Conservation (phyloP, 176 grass and related monocot genomes). For the Avena insularis region DNA sequence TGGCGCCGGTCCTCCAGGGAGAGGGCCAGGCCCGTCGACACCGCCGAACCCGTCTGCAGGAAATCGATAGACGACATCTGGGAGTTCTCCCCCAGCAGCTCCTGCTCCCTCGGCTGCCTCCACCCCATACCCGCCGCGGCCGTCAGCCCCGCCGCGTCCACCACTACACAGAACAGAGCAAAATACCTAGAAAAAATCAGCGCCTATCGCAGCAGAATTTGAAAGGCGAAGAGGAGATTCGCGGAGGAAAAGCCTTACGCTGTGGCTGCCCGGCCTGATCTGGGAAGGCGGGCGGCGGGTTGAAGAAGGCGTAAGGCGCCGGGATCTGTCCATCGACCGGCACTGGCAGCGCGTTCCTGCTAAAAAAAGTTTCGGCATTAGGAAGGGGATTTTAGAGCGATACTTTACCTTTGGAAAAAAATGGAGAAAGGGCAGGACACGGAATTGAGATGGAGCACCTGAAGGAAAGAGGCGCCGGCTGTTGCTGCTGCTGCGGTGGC, state of each 20-base stretch:
- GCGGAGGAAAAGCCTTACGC: conserved; percentile 51
- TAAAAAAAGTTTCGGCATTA: conserved; percentile 28
- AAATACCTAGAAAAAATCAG: conserved; percentile 39
- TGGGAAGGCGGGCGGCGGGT: conserved; percentile 59
- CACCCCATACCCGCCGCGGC: conserved; percentile 67
- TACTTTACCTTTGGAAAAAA: conserved; percentile 6
- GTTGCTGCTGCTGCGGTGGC: conserved; percentile 48
- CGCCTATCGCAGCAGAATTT: conserved; percentile 41
- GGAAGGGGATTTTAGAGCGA: conserved; percentile 43
- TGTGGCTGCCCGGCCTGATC: conserved; percentile 82
- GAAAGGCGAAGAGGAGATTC: not conserved
- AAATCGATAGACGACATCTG: conserved; percentile 99
- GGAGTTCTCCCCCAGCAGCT: conserved; percentile 92
- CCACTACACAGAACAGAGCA: conserved; percentile 51
- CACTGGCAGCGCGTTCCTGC: conserved; percentile 80
- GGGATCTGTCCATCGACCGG: conserved; percentile 87
- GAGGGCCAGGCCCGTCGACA: conserved; percentile 86
- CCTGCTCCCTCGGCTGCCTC: conserved; percentile 92
- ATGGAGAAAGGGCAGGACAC: not conserved
- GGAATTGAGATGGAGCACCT: conserved; percentile 50
- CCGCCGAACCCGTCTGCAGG: conserved; percentile 93
- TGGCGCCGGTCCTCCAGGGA: conserved; percentile 89
- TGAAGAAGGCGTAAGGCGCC: conserved; percentile 77
- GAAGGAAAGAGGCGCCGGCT: conserved; percentile 64
- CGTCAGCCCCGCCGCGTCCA: conserved; percentile 73